These are phyloP conservation scores for Paraphoma chrysanthemicola DNA, from an alignment of 2,329 filamentous ascomycete species.

Conservation along the genomic window DNA sequence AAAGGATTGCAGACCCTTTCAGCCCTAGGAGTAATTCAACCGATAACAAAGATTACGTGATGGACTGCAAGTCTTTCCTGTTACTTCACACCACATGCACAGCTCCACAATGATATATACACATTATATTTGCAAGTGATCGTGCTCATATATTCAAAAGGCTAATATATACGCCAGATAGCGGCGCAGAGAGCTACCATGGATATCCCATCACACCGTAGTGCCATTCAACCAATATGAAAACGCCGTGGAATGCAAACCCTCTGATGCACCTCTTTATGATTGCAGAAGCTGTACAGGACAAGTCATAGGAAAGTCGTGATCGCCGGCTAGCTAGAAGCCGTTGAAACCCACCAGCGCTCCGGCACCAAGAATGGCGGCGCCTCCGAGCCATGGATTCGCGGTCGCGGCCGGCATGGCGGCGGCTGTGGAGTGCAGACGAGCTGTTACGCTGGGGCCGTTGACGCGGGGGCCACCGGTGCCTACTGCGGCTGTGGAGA, in stretches of 20 bases:
- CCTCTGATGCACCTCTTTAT: neutral
- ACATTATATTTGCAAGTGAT: no score
- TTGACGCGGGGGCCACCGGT: slow-evolving; percentile 55
- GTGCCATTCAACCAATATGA: neutral
- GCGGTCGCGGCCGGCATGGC: slow-evolving; percentile 32
- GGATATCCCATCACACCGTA: neutral
- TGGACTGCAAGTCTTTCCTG: no score
- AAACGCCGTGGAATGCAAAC: neutral
- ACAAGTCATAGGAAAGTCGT: slow-evolving; percentile 9
- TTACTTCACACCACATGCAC: no score
- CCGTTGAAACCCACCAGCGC: slow-evolving; percentile 42
- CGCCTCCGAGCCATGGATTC: slow-evolving; percentile 38
- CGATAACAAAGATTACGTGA: no score
- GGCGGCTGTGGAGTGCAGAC: slow-evolving; percentile 20
- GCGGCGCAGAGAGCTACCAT: neutral
- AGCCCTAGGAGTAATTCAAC: no score
- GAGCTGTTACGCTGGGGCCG: slow-evolving; percentile 29
- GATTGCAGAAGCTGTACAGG: slow-evolving; percentile 1
- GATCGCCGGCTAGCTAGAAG: slow-evolving; percentile 24
- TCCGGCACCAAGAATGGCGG: slow-evolving; percentile 38
- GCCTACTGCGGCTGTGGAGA: slow-evolving; percentile 54
- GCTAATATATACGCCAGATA: neutral
- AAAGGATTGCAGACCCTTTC: no score
- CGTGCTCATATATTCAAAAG: neutral
- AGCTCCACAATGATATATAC: no score